Conservation (phyloP, 2,329 filamentous ascomycete species). For the Monosporascus cannonballus region DNA sequence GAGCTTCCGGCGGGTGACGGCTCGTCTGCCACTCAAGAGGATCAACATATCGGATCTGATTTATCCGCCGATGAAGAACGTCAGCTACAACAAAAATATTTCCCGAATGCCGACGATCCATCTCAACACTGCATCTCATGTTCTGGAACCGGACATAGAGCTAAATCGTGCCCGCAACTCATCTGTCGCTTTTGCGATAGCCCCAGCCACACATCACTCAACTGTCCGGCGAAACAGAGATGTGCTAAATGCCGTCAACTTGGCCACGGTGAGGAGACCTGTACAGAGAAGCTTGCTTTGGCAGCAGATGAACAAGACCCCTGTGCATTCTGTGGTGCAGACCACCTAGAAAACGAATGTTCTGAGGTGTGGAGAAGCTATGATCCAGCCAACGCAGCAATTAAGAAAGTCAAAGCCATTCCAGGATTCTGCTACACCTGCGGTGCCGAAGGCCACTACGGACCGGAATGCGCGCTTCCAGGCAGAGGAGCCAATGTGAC, state of each 20-base stretch:
- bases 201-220: slow-evolving; percentile 39
- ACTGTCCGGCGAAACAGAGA: slow-evolving; percentile 44
- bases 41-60: slow-evolving; percentile 4
- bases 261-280: slow-evolving; percentile 49
- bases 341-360: slow-evolving; percentile 56
- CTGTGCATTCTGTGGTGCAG: slow-evolving; percentile 55
- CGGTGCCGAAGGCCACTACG: slow-evolving; percentile 48
- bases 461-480: slow-evolving; percentile 44
- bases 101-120: slow-evolving; percentile 40
- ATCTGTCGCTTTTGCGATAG: slow-evolving; percentile 44
- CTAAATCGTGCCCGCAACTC: slow-evolving; percentile 37
- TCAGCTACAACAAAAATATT: slow-evolving; percentile 41
- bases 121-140: slow-evolving; percentile 46
- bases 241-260: slow-evolving; percentile 57
- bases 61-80: slow-evolving; percentile 24
- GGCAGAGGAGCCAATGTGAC: slow-evolving; percentile 10
- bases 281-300: slow-evolving; percentile 49
- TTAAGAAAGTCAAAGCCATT: slow-evolving; percentile 44
- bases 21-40: neutral
- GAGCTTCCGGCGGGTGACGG: too few relatives aligned
- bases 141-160: slow-evolving; percentile 40
- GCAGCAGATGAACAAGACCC: slow-evolving; percentile 47
- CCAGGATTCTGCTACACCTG: slow-evolving; percentile 51
- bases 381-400: slow-evolving; percentile 30
- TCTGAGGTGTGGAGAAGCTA: slow-evolving; percentile 56